phyloP scores from a whole-genome alignment of 2,329 filamentous ascomycete species.

The Orbilia brochopaga region DNA sequence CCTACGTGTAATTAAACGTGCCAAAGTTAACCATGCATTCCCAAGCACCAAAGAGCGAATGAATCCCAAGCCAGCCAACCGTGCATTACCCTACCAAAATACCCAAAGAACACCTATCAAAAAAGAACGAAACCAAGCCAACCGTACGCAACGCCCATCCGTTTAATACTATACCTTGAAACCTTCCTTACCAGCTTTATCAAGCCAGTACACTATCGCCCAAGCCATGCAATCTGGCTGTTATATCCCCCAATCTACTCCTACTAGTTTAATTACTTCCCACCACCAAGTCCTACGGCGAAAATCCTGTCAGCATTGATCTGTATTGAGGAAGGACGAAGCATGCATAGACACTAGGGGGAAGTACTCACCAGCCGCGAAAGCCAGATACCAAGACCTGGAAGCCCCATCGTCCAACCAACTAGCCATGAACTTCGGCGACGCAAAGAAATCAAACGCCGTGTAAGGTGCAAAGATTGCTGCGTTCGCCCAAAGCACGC shows the following conservation, averaged over 20 bases:
- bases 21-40: background rate
- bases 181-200: too few species aligned
- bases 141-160: background rate
- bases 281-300: constrained; percentile 27
- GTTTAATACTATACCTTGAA: background rate
- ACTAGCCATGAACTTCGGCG: constrained; percentile 68
- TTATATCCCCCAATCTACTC: background rate
- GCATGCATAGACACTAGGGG: background rate
- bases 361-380: constrained; percentile 70
- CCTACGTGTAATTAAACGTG: too few species aligned
- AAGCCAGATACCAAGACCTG: constrained; percentile 83
- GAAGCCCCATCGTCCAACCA: constrained; percentile 84
- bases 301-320: constrained; percentile 10
- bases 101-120: background rate
- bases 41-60: constrained; percentile 10
- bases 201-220: too few species aligned
- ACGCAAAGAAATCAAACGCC: constrained; percentile 77
- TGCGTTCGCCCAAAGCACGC: constrained; percentile 81
- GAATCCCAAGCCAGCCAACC: background rate
- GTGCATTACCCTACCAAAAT: constrained; percentile 1
- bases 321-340: background rate
- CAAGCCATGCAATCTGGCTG: background rate
- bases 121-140: constrained; percentile 1
- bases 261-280: background rate
- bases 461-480: constrained; percentile 74